Conservation (phyloP, 768 basidiomycete genomes). For the Podaxis pistillaris region DNA sequence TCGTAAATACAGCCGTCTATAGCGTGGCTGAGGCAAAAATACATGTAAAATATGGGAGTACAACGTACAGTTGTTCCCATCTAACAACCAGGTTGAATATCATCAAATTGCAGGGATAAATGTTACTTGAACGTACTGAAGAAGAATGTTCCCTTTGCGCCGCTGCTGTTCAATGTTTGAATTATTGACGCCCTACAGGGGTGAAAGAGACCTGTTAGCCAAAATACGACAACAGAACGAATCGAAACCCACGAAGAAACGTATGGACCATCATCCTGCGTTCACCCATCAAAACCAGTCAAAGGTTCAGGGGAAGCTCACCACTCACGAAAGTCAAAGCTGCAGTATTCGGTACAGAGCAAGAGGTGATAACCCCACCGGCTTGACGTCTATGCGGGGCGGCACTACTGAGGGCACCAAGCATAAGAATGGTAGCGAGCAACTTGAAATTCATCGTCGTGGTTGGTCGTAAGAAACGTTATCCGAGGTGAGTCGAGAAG, state of each 20-base stretch:
- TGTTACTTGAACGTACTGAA: conserved; percentile 22
- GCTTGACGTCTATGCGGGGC: not conserved
- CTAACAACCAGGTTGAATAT: conserved; percentile 7
- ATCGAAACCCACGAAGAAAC: conserved; percentile 29
- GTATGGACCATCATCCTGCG: conserved; percentile 44
- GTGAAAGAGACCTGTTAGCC: not conserved
- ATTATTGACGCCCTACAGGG: conserved; percentile 21
- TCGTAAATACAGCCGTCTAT: conserved; percentile 33
- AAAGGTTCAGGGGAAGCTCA: not conserved
- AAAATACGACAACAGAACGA: not conserved
- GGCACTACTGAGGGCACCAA: not conserved
- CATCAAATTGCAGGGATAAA: not conserved
- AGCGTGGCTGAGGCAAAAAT: not conserved
- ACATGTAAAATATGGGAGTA: not conserved
- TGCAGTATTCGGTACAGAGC: not conserved
- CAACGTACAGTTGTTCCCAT: conserved; percentile 28
- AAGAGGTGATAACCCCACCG: not conserved
- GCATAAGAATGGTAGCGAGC: not conserved
- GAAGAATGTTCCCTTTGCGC: conserved; percentile 32
- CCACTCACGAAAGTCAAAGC: conserved; percentile 9
- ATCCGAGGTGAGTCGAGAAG: not conserved
- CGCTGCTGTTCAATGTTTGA: conserved; percentile 21
- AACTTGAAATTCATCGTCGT: not conserved
- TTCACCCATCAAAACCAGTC: not conserved
- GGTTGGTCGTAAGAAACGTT: not conserved